Conservation (phyloP, 495 filamentous ascomycete species). For the Darksidea phi region DNA sequence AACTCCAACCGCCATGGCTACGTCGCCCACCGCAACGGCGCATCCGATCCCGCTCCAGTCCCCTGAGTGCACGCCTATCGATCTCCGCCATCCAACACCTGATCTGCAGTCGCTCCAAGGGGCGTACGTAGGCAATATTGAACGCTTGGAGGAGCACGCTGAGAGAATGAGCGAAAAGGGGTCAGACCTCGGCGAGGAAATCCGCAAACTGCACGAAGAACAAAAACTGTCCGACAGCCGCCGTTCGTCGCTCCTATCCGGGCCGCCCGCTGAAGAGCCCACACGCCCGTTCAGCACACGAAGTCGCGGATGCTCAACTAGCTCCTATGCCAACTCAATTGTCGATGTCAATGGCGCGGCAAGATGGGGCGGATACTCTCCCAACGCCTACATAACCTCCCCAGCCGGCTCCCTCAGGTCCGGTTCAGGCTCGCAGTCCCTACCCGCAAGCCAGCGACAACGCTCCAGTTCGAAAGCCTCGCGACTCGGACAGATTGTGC, state of each 20-base stretch:
- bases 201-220: slow-evolving; percentile 74
- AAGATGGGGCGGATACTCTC: slow-evolving; percentile 70
- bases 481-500: slow-evolving; percentile 33
- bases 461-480: slow-evolving; percentile 58
- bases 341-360: slow-evolving; percentile 64
- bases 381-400: slow-evolving; percentile 63
- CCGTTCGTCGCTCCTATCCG: slow-evolving; percentile 30
- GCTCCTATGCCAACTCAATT: slow-evolving; percentile 60
- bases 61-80: slow-evolving; percentile 49
- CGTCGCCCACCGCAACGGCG: slow-evolving; percentile 19
- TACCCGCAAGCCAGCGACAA: slow-evolving; percentile 44
- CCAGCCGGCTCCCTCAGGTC: slow-evolving; percentile 62
- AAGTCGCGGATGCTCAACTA: slow-evolving; percentile 51
- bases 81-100: slow-evolving; percentile 72
- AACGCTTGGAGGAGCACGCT: slow-evolving; percentile 76
- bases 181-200: slow-evolving; percentile 76
- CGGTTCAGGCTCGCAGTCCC: slow-evolving; percentile 39
- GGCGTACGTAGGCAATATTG: slow-evolving; percentile 73
- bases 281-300: slow-evolving; percentile 28
- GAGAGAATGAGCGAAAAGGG: slow-evolving; percentile 76
- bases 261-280: slow-evolving; percentile 8
- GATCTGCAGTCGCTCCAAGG: slow-evolving; percentile 72
- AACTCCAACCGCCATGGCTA: slow-evolving; percentile 12
- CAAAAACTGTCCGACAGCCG: slow-evolving; percentile 61
- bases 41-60: slow-evolving; percentile 47